These are phyloP conservation scores for Polyporus arcularius DNA, from an alignment of 768 basidiomycete species.

Conservation along the genomic window DNA sequence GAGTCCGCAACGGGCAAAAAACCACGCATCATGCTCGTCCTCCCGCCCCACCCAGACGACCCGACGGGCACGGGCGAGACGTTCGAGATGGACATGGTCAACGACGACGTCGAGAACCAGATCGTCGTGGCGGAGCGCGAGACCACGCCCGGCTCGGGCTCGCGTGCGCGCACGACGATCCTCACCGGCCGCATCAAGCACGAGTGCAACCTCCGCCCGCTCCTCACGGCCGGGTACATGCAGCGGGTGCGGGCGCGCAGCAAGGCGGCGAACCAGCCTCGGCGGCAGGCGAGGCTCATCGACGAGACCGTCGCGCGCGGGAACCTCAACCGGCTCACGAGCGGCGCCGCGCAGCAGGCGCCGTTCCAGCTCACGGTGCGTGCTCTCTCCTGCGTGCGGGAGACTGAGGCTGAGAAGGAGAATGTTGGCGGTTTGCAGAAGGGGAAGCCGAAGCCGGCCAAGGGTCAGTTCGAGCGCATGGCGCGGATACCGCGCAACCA, in stretches of 20 bases:
- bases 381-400: slow-evolving; percentile 11
- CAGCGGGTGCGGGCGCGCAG: slow-evolving; percentile 72
- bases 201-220: slow-evolving; percentile 72
- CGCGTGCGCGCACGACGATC: slow-evolving; percentile 73
- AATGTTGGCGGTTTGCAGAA: slow-evolving; percentile 39
- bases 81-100: slow-evolving; percentile 89
- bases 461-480: slow-evolving; percentile 82
- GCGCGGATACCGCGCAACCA: slow-evolving; percentile 91
- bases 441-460: slow-evolving; percentile 65
- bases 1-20: slow-evolving; percentile 46
- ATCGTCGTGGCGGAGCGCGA: slow-evolving; percentile 82
- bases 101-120: slow-evolving; percentile 82
- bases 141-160: slow-evolving; percentile 52
- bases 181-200: slow-evolving; percentile 81
- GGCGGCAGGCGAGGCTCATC: slow-evolving; percentile 69
- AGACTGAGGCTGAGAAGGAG: too few relatives aligned
- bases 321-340: slow-evolving; percentile 75
- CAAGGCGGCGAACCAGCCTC: slow-evolving; percentile 64
- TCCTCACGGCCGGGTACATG: slow-evolving; percentile 67
- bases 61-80: slow-evolving; percentile 47
- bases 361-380: slow-evolving; percentile 72
- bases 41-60: slow-evolving; percentile 58
- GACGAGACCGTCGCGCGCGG: slow-evolving; percentile 76
- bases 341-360: slow-evolving; percentile 64
- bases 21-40: slow-evolving; percentile 65